Evolutionary conservation across 2,329 filamentous ascomycete genomes (phyloP).

Genomic region (Fusarium fracticaudum): DNA sequence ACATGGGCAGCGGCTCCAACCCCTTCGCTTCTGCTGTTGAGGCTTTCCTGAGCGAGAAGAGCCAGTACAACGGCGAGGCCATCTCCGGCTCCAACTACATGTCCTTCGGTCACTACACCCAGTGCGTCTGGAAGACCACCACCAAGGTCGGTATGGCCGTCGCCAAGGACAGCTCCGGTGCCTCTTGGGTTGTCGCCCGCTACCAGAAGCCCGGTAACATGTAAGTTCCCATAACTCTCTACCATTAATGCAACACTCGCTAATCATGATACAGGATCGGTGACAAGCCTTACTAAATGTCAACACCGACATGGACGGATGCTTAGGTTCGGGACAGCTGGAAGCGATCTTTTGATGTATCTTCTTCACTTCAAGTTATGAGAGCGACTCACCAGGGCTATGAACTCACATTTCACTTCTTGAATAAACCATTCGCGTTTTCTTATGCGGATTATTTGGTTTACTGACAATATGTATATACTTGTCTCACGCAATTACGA

Average conservation of each 20-base stretch:
- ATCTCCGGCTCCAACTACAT: conserved; percentile 35
- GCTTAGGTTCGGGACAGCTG: conserved; percentile 2
- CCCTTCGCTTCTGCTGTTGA: conserved; percentile 32
- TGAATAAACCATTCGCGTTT: conserved; percentile 19
- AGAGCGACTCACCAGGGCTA: conserved; percentile 27
- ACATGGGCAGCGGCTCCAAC: conserved; percentile 24
- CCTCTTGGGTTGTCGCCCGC: conserved; percentile 38
- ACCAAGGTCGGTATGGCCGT: conserved; percentile 41
- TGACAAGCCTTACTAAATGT: conserved; percentile 33
- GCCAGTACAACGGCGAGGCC: conserved; percentile 32
- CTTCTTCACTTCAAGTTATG: conserved; percentile 19
- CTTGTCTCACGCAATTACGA: conserved; percentile 9
- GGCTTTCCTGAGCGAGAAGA: conserved; percentile 40
- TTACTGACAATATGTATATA: conserved; percentile 16
- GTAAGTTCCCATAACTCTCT: conserved; percentile 18
- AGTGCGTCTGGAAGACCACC: conserved; percentile 39
- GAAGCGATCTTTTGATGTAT: conserved; percentile 28
- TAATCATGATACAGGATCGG: conserved; percentile 33
- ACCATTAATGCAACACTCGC: not conserved
- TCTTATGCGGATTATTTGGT: conserved; percentile 17
- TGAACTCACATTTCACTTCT: conserved; percentile 24
- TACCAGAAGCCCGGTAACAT: conserved; percentile 41
- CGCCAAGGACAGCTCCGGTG: conserved; percentile 23
- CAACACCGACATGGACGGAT: not conserved
- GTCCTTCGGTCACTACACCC: conserved; percentile 41